Conservation (phyloP, 2,329 filamentous ascomycete genomes). For the Stagonosporopsis vannaccii region DNA sequence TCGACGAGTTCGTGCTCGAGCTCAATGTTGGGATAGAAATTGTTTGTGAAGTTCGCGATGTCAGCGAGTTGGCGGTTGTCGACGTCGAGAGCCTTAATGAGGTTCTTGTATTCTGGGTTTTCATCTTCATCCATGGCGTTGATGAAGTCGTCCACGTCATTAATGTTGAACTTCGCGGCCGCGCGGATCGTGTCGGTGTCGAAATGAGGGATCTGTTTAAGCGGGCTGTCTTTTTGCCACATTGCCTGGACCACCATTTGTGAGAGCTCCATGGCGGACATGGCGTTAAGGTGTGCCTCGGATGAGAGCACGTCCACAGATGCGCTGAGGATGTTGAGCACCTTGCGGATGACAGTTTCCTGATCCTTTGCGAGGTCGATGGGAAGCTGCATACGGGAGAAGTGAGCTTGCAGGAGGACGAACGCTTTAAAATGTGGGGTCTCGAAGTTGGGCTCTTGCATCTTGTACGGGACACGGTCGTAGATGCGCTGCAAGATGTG, state of each 20-base stretch:
- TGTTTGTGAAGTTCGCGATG: constrained; percentile 94
- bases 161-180: constrained; percentile 81
- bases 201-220: constrained; percentile 98
- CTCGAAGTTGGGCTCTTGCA: constrained; percentile 83
- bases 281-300: constrained; percentile 94
- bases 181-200: constrained; percentile 81
- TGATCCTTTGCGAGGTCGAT: constrained; percentile 97
- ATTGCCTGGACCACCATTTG: constrained; percentile 99
- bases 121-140: constrained; percentile 97
- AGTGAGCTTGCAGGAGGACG: constrained; percentile 95
- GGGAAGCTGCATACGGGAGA: constrained; percentile 94
- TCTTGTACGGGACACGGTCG: constrained; percentile 93
- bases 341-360: constrained; percentile 82
- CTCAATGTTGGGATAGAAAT: constrained; percentile 94
- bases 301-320: constrained; percentile 95
- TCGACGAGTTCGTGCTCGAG: constrained; percentile 88
- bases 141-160: constrained; percentile 97
- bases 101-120: constrained; percentile 78
- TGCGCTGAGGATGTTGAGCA: constrained; percentile 86
- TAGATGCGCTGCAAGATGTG: constrained; percentile 89
- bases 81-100: constrained; percentile 80
- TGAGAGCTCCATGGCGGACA: constrained; percentile 98
- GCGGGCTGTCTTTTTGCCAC: constrained; percentile 96
- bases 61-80: constrained; percentile 83
- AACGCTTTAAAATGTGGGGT: constrained; percentile 99